Base-by-base conservation (phyloP, 352 stramenopile species). In the Peronospora destructor region DNA sequence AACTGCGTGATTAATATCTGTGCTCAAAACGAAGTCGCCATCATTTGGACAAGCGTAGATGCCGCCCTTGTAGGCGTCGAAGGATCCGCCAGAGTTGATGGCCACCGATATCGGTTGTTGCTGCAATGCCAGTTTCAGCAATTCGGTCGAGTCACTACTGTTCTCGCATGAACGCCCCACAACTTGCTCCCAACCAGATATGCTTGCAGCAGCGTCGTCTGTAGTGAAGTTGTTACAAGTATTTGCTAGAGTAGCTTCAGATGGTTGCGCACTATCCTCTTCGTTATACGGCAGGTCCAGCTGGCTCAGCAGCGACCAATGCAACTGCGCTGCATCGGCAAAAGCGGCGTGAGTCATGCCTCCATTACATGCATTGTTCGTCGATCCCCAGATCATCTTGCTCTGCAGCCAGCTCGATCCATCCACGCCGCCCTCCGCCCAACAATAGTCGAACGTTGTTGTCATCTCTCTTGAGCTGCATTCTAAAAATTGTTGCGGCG, bases 51-150 rank as follows among this genome's bases (percentile, higher is more conserved):
- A 90, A 28, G 41, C 57, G 62, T 87, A 89, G 41, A 90, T 69
- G 23, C 81, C 81, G 32, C 68, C 63, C 45, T 87, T 88, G 73
- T 89, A 90, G 46, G 82, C 69, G 41, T 92, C 87, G 52, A 92
- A 89, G 30, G 66, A 58, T 10, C 66, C 70, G n/a, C 69, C 68
- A 19, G 81, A 89, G 66, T 90, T 87, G 40, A 92, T 75, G 10
- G 78, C 81, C 19, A 85, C 81, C 4, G 81, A 85, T 30, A 92
- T 73, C 8, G 81, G 81, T 35, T 88, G 78, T 32, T 74, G 60
- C 50, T 84, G 73, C 26, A 92, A 56, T 30, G 76, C 78, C 25
- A 76, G 42, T 49, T 86, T 85, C 29, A 92, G 69, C 19, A 92
- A 53, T 30, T 76, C 51, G 7, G 61, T 75, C 12, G 76, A 32